Evolutionary conservation across 108 stramenopile genomes (phyloP), one percentile per base, ranked within the genome.

Genomic region (Cyclotella choctawhatcheeana): DNA sequence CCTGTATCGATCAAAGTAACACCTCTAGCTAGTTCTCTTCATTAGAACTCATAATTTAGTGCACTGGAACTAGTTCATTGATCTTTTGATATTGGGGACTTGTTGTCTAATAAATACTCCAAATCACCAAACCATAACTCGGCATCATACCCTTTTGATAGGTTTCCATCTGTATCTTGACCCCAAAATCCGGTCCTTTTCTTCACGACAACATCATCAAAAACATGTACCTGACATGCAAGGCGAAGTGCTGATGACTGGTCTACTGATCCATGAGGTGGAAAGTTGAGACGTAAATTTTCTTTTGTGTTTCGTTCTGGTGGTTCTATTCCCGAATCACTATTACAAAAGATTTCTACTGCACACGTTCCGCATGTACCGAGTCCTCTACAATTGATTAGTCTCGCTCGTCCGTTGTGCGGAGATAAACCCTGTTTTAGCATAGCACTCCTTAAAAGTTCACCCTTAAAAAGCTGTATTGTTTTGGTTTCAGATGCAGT

Each of bases 351-450:
- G 26, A 87, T 77, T 82, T 87, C 84, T 1, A 89, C 85, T 0
- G 88, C 88, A 61, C 88, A 89, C 1, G 88, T 89, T 0, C 88
- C 88, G 65, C 88, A 89, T 0, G 88, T 89, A 14, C 88, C 86
- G 2, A 89, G 63, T 33, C 88, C 88, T 26, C 86, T 73, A 59
- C 88, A 89, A 75, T 89, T 89, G 69, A 89, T 89, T 32, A 86
- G 44, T 44, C 77, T 64, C 5, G 85, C 54, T 26, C 65, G 59
- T 31, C 84, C 84, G 70, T 89, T 89, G 82, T 89, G 88, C 16
- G 86, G 86, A 56, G 70, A 81, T 12, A 70, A 12, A 14, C 72
- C 73, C 33, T 79, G 21, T 56, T 77, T 60, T 12, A 89, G 67
- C 22, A 76, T 53, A n/a, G 88, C 84, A 0, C 74, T 83, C 47